Evolutionary conservation across 202 grass and related monocot species (phyloP).

Genomic region (Hordeum pubiflorum): DNA sequence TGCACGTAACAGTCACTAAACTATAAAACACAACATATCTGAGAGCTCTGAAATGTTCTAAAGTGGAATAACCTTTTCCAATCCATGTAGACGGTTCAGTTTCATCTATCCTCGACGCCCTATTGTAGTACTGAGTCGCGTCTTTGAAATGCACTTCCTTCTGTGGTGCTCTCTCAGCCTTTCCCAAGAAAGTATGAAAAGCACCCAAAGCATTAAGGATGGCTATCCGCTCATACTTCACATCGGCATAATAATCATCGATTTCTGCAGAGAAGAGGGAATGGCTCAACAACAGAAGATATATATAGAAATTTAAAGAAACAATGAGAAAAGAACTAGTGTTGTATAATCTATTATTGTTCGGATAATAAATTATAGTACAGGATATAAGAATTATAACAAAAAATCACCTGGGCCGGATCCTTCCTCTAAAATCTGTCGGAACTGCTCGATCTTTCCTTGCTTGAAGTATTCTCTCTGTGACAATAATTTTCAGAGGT

Average conservation of each 20-base stretch:
- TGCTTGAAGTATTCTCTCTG: conserved; percentile 99
- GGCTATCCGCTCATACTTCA: conserved; percentile 90
- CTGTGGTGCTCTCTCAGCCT: conserved; percentile 57
- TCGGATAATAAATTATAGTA: not conserved
- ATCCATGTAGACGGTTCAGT: conserved; percentile 92
- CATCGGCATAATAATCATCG: conserved; percentile 93
- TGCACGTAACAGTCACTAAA: not conserved
- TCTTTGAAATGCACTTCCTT: conserved; percentile 80
- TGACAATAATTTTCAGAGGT: conserved; percentile 2
- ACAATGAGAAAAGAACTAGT: not conserved
- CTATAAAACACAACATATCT: not conserved
- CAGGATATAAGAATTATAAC: not conserved
- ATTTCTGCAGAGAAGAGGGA: conserved; percentile 53
- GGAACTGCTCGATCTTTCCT: conserved; percentile 81
- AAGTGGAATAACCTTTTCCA: conserved; percentile 64
- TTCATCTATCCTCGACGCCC: conserved; percentile 86
- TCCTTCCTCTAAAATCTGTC: conserved; percentile 94
- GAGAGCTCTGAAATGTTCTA: conserved; percentile 11
- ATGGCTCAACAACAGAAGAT: conserved; percentile 1
- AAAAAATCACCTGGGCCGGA: conserved; percentile 68
- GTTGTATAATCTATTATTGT: not conserved
- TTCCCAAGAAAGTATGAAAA: conserved; percentile 81
- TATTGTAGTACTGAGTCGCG: conserved; percentile 88
- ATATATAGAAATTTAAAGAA: not conserved
- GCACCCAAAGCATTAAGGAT: conserved; percentile 91